Percentiles rank a stretch among this genome's conserved stretches.
Evolutionary conservation across 2,329 filamentous ascomycete genomes (phyloP).

Genomic region (Colletotrichum melonis): DNA sequence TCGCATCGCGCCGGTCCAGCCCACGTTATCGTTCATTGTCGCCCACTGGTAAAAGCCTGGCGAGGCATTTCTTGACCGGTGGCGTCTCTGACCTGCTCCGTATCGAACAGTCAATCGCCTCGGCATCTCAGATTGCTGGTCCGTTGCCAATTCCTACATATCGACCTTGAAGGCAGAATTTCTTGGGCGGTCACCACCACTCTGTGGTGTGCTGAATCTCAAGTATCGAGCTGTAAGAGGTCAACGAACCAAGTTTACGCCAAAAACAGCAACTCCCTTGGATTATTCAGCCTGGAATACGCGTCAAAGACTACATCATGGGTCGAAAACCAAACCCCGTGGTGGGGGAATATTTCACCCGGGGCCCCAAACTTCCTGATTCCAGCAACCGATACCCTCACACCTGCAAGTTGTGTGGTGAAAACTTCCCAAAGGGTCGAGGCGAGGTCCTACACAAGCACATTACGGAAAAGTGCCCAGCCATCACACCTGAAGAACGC

Average conservation of each 20-base stretch:
- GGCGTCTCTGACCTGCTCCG: neutral
- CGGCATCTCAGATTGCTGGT: constrained; percentile 6
- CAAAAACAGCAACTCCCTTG: neutral
- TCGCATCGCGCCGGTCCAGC: constrained; percentile 24
- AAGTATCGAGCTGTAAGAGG: constrained; percentile 2
- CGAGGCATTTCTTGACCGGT: constrained; percentile 28
- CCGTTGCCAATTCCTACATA: constrained; percentile 21
- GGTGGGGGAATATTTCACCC: constrained; percentile 88
- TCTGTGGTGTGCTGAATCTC: constrained; percentile 16
- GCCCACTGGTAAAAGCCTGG: constrained; percentile 19
- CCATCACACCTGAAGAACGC: constrained; percentile 78
- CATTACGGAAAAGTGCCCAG: constrained; percentile 87
- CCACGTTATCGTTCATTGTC: constrained; percentile 18
- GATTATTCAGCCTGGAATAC: neutral
- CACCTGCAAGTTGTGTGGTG: constrained; percentile 88
- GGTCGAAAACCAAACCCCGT: constrained; percentile 86
- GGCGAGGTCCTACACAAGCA: constrained; percentile 86
- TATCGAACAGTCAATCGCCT: neutral
- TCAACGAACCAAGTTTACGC: constrained; percentile 1
- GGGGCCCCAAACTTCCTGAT: constrained; percentile 87
- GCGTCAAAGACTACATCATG: constrained; percentile 63
- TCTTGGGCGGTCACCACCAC: constrained; percentile 31
- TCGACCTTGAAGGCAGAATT: constrained; percentile 30
- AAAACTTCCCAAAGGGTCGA: constrained; percentile 90
- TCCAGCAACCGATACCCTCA: constrained; percentile 93